Conservation (phyloP, 306 rosid species). For the Corylus heterophylla region DNA sequence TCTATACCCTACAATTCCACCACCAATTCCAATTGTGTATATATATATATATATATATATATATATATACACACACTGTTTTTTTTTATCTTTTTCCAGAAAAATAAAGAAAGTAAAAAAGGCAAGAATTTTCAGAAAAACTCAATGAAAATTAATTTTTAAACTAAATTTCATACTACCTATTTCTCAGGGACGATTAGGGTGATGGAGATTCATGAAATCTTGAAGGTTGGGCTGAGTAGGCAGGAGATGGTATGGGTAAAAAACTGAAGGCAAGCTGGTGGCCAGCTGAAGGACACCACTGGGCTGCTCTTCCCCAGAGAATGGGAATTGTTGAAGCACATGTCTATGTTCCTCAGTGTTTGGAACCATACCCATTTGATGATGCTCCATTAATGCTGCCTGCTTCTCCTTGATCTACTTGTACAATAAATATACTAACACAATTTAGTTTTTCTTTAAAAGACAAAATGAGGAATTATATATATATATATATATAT, state of each 20-base stretch:
- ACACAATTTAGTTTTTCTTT: neutral
- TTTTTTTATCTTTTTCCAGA: too few relatives aligned
- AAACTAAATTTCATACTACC: too few relatives aligned
- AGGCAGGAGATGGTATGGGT: slow-evolving; percentile 29
- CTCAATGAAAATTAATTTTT: too few relatives aligned
- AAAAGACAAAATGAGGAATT: too few relatives aligned
- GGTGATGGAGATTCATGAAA: slow-evolving; percentile 33
- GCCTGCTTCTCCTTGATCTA: slow-evolving; percentile 52
- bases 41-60: too few relatives aligned
- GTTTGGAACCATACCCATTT: slow-evolving; percentile 25
- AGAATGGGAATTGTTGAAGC: slow-evolving; percentile 36
- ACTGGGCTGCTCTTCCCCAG: slow-evolving; percentile 36
- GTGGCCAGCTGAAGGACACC: slow-evolving; percentile 42
- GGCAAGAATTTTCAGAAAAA: too few relatives aligned
- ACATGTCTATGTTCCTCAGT: slow-evolving; percentile 12
- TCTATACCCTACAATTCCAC: too few relatives aligned
- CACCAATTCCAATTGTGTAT: too few relatives aligned
- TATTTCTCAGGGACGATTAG: too few relatives aligned
- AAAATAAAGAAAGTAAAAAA: too few relatives aligned
- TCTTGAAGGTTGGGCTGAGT: slow-evolving; percentile 47
- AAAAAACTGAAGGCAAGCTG: neutral
- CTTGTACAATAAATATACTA: neutral
- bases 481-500: too few relatives aligned
- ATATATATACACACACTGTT: too few relatives aligned
- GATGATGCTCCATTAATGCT: slow-evolving; percentile 13